Percentiles rank a stretch among this genome's conserved stretches.
phyloP scores from a whole-genome alignment of 768 basidiomycete species.

The Lactarius evosmus region DNA sequence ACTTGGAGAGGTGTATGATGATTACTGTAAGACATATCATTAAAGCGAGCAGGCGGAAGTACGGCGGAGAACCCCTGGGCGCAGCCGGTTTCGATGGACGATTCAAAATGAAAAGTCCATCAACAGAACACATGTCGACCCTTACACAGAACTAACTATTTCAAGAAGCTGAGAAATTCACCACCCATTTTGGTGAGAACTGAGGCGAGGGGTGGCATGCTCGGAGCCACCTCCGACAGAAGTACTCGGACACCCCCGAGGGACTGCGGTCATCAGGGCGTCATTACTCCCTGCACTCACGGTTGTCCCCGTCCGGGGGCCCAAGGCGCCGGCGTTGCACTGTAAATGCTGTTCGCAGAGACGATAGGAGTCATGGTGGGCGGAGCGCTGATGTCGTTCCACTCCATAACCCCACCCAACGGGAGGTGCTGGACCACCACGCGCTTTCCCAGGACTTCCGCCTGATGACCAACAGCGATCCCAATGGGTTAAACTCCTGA shows the following conservation, averaged over 20 bases:
- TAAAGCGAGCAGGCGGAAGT: neutral
- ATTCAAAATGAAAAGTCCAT: constrained; percentile 15
- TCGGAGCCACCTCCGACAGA: constrained; percentile 12
- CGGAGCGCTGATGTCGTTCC: constrained; percentile 40
- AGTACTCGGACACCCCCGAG: constrained; percentile 20
- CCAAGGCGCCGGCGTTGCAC: constrained; percentile 29
- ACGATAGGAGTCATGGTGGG: neutral
- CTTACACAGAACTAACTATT: constrained; percentile 16
- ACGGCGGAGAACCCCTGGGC: constrained; percentile 1
- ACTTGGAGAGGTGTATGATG: neutral
- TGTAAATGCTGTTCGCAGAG: neutral
- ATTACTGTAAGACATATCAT: neutral
- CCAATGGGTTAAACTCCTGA: neutral
- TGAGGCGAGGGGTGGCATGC: neutral
- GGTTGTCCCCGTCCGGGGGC: constrained; percentile 7
- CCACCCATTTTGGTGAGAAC: constrained; percentile 1
- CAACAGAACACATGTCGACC: neutral
- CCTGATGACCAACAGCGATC: constrained; percentile 41
- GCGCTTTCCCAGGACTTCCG: constrained; percentile 87
- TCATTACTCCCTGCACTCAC: constrained; percentile 7
- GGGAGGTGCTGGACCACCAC: constrained; percentile 97
- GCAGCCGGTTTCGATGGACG: constrained; percentile 9
- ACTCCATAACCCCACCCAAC: constrained; percentile 76
- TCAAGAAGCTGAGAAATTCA: constrained; percentile 16
- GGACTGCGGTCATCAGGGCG: constrained; percentile 8